These are phyloP conservation scores for Colletotrichum eremochloae DNA, from an alignment of 2,329 filamentous ascomycete genomes.

Conservation along the genomic window DNA sequence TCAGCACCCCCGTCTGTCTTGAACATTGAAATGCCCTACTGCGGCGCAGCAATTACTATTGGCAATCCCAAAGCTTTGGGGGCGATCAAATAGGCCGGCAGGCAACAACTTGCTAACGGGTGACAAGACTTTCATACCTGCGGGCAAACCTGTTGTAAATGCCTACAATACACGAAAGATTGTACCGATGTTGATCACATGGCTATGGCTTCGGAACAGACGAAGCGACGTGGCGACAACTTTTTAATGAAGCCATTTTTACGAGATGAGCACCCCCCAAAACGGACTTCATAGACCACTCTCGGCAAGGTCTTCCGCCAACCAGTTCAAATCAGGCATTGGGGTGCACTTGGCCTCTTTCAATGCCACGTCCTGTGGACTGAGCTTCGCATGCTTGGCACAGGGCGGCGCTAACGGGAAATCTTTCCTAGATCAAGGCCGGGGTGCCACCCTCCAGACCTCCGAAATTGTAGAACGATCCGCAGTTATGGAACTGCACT, in stretches of 20 bases:
- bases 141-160: too few relatives aligned
- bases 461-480: constrained; percentile 25
- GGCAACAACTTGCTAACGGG: neutral
- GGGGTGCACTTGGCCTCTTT: neutral
- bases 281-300: neutral
- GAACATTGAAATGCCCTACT: neutral
- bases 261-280: neutral
- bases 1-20: neutral
- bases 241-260: too few relatives aligned
- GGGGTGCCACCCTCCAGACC: constrained; percentile 27
- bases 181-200: neutral
- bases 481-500: constrained; percentile 20
- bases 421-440: constrained; percentile 32
- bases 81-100: neutral
- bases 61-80: too few relatives aligned
- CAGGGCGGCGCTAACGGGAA: constrained; percentile 28
- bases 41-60: constrained; percentile 13
- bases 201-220: neutral
- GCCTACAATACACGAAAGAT: neutral
- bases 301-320: constrained; percentile 30
- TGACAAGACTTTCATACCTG: neutral
- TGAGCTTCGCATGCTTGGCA: neutral
- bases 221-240: too few relatives aligned
- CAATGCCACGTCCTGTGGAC: neutral
- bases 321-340: neutral